A percentile compares a stretch with the other conserved stretches of the same genome.
Conservation (phyloP, 2,329 filamentous ascomycete species). For the Aspergillus proliferans region DNA sequence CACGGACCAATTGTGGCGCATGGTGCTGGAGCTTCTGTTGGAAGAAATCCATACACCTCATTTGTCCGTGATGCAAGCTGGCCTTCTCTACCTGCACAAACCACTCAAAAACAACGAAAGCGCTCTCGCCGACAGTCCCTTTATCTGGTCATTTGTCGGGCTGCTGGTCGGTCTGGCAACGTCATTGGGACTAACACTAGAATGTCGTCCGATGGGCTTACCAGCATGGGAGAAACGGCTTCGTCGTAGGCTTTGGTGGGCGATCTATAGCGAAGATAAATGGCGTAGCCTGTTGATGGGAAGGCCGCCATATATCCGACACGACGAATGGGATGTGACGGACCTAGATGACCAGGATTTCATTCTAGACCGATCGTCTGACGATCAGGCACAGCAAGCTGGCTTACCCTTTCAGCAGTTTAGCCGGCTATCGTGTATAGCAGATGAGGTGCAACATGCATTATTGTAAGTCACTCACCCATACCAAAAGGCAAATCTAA, state of each 20-base stretch:
- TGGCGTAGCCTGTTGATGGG: conserved; percentile 27
- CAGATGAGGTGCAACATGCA: conserved; percentile 16
- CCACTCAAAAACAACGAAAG: conserved; percentile 7
- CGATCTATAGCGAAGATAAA: conserved; percentile 27
- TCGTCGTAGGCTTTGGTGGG: conserved; percentile 31
- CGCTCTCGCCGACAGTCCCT: conserved; percentile 20
- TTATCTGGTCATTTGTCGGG: conserved; percentile 26
- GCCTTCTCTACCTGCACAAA: conserved; percentile 19
- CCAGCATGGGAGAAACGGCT: conserved; percentile 27
- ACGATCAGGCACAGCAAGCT: background rate
- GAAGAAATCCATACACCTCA: conserved; percentile 20
- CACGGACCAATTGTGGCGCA: conserved; percentile 15
- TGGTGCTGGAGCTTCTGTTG: conserved; percentile 13
- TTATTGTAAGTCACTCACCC: conserved; percentile 15
- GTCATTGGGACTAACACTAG: conserved; percentile 24
- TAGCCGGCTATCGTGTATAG: conserved; percentile 12
- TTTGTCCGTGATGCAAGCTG: conserved; percentile 18
- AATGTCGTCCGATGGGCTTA: conserved; percentile 24
- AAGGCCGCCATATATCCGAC: conserved; percentile 22
- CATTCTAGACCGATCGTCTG: conserved; percentile 4
- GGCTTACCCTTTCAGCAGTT: conserved; percentile 12
- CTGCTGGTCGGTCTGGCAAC: conserved; percentile 19
- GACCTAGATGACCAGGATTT: conserved; percentile 19
- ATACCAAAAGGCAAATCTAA: background rate
- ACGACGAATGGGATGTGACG: conserved; percentile 24